Conservation (phyloP, 805 yeast species). For the Candida insectalens region DNA sequence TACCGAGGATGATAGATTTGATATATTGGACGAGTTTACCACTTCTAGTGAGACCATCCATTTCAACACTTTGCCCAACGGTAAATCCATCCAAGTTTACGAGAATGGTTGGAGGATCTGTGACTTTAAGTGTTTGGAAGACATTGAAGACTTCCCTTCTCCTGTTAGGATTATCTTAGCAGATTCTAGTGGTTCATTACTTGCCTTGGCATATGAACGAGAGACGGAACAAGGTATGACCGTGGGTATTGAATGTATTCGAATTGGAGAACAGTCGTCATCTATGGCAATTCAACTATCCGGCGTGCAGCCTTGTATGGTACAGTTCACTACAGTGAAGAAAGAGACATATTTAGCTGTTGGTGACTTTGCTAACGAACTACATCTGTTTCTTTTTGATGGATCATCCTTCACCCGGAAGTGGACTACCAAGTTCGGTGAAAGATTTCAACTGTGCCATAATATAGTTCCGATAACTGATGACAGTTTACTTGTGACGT, state of each 20-base stretch:
- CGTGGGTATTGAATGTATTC: conserved; percentile 11
- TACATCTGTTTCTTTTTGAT: conserved; percentile 8
- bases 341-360: conserved; percentile 5
- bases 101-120: conserved; percentile 17
- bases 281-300: no score
- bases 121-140: conserved; percentile 4
- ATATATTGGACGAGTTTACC: conserved; percentile 6
- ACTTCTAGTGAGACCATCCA: conserved; percentile 8
- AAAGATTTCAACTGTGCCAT: no score
- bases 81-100: conserved; percentile 12
- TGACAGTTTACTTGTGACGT: conserved; percentile 10
- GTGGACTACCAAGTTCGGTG: no score
- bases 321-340: conserved; percentile 4
- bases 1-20: conserved; percentile 3
- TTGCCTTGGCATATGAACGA: conserved; percentile 13
- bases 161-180: conserved; percentile 12
- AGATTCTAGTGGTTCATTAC: conserved; percentile 3
- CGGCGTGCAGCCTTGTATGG: conserved; percentile 12
- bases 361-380: conserved; percentile 10
- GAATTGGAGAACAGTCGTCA: conserved; percentile 3
- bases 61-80: conserved; percentile 5
- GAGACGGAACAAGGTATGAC: neutral
- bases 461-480: neutral
- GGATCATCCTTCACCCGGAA: neutral
- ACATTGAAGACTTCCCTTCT: conserved; percentile 3